Conservation (phyloP, 1,284 basidiomycete species). For the Naganishia sp. region DNA sequence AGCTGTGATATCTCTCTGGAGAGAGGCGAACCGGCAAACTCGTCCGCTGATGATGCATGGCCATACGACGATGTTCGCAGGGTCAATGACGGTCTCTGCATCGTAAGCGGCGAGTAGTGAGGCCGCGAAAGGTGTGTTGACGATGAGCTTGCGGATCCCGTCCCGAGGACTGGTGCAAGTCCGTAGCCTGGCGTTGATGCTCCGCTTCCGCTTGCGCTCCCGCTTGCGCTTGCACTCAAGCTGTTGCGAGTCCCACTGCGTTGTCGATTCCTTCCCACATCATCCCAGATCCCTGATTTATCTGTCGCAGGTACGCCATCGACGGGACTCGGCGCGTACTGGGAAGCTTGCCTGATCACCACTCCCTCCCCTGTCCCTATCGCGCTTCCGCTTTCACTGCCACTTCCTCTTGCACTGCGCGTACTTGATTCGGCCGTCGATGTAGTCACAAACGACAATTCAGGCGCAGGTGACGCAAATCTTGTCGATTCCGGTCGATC, state of each 20-base stretch:
- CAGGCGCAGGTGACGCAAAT: background rate
- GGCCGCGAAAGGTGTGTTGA: background rate
- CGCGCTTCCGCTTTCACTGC: background rate
- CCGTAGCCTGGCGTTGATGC: constrained; percentile 10
- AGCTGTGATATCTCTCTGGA: constrained; percentile 1
- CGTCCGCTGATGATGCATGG: constrained; percentile 2
- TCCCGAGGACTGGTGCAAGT: background rate
- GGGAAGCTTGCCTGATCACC: background rate
- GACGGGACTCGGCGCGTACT: constrained; percentile 3
- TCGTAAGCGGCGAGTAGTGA: background rate
- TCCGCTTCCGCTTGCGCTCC: background rate
- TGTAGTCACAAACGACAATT: constrained; percentile 14
- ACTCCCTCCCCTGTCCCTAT: background rate
- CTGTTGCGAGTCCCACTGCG: background rate
- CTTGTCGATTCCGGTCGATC: too few species aligned
- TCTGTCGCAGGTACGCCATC: background rate
- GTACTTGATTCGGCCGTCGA: constrained; percentile 11
- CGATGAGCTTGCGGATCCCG: background rate
- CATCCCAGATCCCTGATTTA: constrained; percentile 1
- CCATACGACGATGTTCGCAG: constrained; percentile 4
- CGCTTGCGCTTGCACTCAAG: background rate
- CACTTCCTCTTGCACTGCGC: background rate
- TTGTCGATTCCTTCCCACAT: constrained; percentile 15
- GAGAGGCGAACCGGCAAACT: background rate
- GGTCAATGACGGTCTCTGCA: background rate